Evolutionary conservation across 371 early-diverging fungal species (phyloP).

Genomic region (Caulochytrium protostelioides): DNA sequence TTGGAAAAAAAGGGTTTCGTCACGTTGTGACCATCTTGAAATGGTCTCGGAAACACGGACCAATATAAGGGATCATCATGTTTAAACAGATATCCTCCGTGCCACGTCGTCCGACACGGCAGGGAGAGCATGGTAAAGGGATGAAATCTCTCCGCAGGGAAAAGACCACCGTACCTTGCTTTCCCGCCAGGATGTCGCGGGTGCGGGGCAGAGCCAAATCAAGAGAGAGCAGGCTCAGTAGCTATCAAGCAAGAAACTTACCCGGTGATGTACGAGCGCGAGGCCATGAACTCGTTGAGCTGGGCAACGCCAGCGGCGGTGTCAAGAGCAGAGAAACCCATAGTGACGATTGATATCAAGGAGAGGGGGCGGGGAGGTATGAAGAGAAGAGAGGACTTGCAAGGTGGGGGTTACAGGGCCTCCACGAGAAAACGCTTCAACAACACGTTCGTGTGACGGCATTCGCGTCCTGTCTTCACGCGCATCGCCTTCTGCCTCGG

Average conservation of each 20-base stretch:
- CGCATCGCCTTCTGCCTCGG: too few species aligned
- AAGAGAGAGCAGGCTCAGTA: too few species aligned
- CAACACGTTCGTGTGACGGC: too few species aligned
- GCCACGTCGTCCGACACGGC: not conserved
- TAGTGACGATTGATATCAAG: too few species aligned
- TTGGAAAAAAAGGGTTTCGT: not conserved
- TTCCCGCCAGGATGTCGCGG: too few species aligned
- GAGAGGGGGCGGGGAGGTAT: too few species aligned
- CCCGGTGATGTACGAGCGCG: constrained; percentile 8
- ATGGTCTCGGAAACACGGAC: constrained; percentile 10
- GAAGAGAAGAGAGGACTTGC: too few species aligned
- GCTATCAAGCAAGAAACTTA: constrained; percentile 4
- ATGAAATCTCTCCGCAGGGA: not conserved
- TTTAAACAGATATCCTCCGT: not conserved
- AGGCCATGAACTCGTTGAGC: constrained; percentile 8
- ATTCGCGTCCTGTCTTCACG: too few species aligned
- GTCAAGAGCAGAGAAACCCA: constrained; percentile 6
- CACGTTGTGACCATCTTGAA: not conserved
- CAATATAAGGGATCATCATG: constrained; percentile 3
- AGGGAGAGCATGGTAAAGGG: constrained; percentile 2
- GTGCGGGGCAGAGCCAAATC: not conserved
- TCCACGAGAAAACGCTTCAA: too few species aligned
- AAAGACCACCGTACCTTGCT: too few species aligned
- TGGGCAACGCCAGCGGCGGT: constrained; percentile 6
- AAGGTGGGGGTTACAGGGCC: too few species aligned